Percentiles rank a stretch among this genome's conserved stretches.
Evolutionary conservation across 1,284 basidiomycete species (phyloP).

Genomic region (Ustilago loliicola): DNA sequence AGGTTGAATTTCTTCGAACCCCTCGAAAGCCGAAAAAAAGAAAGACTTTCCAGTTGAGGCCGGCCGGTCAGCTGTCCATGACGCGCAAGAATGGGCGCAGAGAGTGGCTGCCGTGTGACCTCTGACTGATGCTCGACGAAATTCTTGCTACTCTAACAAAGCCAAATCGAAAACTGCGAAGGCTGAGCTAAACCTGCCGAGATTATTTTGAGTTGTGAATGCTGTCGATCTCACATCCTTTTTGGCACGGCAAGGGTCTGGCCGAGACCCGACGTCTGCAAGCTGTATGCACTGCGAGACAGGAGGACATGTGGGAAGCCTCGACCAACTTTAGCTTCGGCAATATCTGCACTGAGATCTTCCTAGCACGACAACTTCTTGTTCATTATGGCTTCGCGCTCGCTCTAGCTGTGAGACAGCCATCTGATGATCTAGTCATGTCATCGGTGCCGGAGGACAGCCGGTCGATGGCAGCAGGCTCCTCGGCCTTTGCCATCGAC

Average conservation of each 20-base stretch:
- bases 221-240: constrained; percentile 3
- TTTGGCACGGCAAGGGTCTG: background rate
- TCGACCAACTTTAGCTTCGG: background rate
- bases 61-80: constrained; percentile 14
- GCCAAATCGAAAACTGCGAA: background rate
- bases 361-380: background rate
- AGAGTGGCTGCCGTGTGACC: background rate
- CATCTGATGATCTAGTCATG: constrained; percentile 19
- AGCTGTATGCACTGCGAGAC: constrained; percentile 13
- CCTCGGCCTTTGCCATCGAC: background rate
- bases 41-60: background rate
- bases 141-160: constrained; percentile 2
- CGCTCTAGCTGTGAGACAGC: background rate
- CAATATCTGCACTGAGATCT: background rate
- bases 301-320: constrained; percentile 6
- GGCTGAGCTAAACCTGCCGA: constrained; percentile 20
- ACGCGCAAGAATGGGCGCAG: constrained; percentile 11
- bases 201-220: background rate
- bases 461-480: constrained; percentile 1
- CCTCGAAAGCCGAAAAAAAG: constrained; percentile 33
- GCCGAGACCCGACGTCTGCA: constrained; percentile 21
- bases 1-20: constrained; percentile 16
- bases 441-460: constrained; percentile 18
- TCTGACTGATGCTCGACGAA: background rate
- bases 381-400: background rate